Evolutionary conservation across 768 basidiomycete species (phyloP).

Genomic region (Boletus pseudopeckii): DNA sequence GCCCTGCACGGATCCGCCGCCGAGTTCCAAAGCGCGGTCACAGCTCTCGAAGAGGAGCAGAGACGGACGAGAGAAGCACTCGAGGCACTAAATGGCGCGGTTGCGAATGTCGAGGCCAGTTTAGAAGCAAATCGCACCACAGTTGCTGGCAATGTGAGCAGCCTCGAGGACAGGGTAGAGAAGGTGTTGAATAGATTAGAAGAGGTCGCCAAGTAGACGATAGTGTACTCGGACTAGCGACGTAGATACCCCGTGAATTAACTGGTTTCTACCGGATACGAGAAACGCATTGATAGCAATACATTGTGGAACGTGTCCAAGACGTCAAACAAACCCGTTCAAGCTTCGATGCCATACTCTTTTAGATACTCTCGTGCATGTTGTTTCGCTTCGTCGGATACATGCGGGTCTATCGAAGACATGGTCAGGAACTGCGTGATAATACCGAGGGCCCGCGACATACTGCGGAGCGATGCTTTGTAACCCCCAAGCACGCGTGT

Average conservation of each 20-base stretch:
- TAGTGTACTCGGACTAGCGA: not conserved
- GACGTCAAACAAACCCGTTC: not conserved
- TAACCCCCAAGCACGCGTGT: slow-evolving; percentile 52
- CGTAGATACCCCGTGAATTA: slow-evolving; percentile 1
- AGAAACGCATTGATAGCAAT: not conserved
- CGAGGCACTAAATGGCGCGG: slow-evolving; percentile 63
- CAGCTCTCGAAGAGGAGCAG: slow-evolving; percentile 70
- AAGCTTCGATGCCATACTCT: slow-evolving; percentile 24
- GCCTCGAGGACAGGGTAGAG: slow-evolving; percentile 60
- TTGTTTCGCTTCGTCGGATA: slow-evolving; percentile 46
- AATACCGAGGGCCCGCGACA: slow-evolving; percentile 1
- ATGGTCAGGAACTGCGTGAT: not conserved
- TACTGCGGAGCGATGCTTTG: slow-evolving; percentile 53
- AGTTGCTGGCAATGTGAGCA: slow-evolving; percentile 69
- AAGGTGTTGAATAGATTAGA: slow-evolving; percentile 44
- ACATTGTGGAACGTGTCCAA: not conserved
- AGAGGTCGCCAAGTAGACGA: slow-evolving; percentile 24
- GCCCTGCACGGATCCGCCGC: slow-evolving; percentile 78
- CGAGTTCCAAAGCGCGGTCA: slow-evolving; percentile 67
- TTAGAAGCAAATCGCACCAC: slow-evolving; percentile 68
- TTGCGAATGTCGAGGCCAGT: slow-evolving; percentile 71
- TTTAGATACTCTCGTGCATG: slow-evolving; percentile 43
- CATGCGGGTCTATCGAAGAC: slow-evolving; percentile 38
- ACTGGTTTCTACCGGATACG: slow-evolving; percentile 1
- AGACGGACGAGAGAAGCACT: slow-evolving; percentile 58